Evolutionary conservation across 306 rosid genomes (phyloP).

Genomic region (Vigna hirtella): DNA sequence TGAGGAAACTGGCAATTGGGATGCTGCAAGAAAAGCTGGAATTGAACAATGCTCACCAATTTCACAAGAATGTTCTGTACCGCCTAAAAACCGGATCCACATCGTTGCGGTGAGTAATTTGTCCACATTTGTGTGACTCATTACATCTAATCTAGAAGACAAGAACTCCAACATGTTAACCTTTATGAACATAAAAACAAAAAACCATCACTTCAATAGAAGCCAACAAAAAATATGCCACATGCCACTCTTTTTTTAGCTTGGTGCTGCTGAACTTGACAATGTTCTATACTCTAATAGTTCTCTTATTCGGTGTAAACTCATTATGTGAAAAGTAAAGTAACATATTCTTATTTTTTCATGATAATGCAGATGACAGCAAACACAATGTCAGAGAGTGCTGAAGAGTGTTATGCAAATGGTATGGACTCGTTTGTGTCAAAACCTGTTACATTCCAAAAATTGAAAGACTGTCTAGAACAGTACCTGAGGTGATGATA

Average conservation of each 20-base stretch:
- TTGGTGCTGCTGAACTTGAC: not conserved
- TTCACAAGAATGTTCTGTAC: conserved; percentile 40
- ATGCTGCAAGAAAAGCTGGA: conserved; percentile 76
- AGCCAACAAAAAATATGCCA: not conserved
- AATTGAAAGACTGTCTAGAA: conserved; percentile 71
- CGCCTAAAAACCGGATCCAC: conserved; percentile 59
- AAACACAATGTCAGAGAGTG: conserved; percentile 87
- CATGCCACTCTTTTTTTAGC: not conserved
- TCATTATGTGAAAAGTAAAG: conserved; percentile 16
- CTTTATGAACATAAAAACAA: not conserved
- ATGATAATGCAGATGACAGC: conserved; percentile 88
- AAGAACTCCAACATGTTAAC: conserved; percentile 11
- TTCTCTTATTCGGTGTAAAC: not conserved
- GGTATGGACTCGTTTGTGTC: conserved; percentile 97
- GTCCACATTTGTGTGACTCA: not conserved
- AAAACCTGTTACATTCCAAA: conserved; percentile 88
- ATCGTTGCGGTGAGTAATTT: conserved; percentile 75
- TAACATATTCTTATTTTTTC: not conserved
- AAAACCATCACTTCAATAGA: not conserved
- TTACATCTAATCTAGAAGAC: not conserved
- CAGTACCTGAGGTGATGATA: conserved; percentile 57
- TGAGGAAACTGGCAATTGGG: conserved; percentile 92
- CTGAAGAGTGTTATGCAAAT: conserved; percentile 83
- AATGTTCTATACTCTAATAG: not conserved
- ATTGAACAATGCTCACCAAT: conserved; percentile 50